phyloP scores from a whole-genome alignment of 2,329 filamentous ascomycete genomes.

The Alternaria ventricosa region DNA sequence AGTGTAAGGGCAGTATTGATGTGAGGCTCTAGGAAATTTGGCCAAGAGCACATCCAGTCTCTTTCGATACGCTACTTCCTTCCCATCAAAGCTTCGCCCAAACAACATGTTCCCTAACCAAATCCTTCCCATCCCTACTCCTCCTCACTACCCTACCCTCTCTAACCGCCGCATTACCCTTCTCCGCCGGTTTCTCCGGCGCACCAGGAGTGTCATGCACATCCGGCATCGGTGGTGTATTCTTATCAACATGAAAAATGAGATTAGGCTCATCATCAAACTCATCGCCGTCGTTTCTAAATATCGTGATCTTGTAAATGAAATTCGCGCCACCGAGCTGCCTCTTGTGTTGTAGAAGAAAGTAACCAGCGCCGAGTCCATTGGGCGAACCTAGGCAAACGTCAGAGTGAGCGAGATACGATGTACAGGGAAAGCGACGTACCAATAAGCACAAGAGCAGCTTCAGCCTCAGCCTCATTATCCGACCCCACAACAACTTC shows the following conservation, averaged over 20 bases:
- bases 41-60: neutral
- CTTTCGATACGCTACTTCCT: neutral
- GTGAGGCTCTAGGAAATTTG: no score
- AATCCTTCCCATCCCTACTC: neutral
- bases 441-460: conserved; percentile 1
- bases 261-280: conserved; percentile 1
- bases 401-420: neutral
- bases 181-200: neutral
- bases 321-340: conserved; percentile 16
- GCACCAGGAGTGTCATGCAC: neutral
- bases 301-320: conserved; percentile 14
- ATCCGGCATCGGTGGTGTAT: neutral
- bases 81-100: neutral
- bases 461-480: neutral
- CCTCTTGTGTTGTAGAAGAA: conserved; percentile 17
- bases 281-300: neutral
- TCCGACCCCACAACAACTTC: neutral
- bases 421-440: neutral
- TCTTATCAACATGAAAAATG: conserved; percentile 11
- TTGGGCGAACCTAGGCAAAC: conserved; percentile 13
- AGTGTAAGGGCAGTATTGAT: no score
- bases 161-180: neutral
- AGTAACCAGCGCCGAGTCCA: conserved; percentile 15
- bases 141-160: neutral
- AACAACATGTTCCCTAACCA: neutral